These are phyloP conservation scores for Pseudomassariella vexata DNA, from an alignment of 2,329 filamentous ascomycete species.

Conservation along the genomic window DNA sequence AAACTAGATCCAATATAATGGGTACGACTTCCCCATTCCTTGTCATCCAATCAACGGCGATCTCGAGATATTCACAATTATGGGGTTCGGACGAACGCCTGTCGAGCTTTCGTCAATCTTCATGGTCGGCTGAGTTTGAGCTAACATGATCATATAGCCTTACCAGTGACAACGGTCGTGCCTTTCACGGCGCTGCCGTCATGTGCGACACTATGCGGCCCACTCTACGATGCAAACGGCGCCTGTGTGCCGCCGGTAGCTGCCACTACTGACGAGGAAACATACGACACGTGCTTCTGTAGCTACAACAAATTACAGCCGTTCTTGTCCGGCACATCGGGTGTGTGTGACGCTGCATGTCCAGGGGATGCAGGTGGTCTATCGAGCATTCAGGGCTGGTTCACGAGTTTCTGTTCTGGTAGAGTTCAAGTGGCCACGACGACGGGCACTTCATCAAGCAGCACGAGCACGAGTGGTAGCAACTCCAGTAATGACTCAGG, in stretches of 20 bases:
- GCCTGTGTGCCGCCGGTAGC: conserved; percentile 60
- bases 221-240: conserved; percentile 64
- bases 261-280: conserved; percentile 38
- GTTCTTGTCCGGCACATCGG: conserved; percentile 49
- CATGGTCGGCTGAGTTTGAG: too few species aligned
- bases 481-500: conserved; percentile 11
- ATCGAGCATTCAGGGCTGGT: conserved; percentile 63
- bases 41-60: conserved; percentile 1
- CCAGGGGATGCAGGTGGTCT: conserved; percentile 42
- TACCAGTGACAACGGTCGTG: conserved; percentile 43
- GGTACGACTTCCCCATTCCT: conserved; percentile 2
- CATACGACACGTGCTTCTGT: conserved; percentile 71
- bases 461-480: conserved; percentile 17
- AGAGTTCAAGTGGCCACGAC: conserved; percentile 31
- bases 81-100: too few species aligned
- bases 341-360: conserved; percentile 59
- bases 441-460: conserved; percentile 17
- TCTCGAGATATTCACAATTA: too few species aligned
- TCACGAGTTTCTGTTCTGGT: conserved; percentile 54
- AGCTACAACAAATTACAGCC: conserved; percentile 50
- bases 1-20: conserved; percentile 1
- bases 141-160: conserved; percentile 7
- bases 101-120: too few species aligned
- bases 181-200: conserved; percentile 54
- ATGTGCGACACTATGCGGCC: conserved; percentile 54